Base-by-base conservation (phyloP, 176 grass and related monocot genomes). In the Hordeum vulgare region DNA sequence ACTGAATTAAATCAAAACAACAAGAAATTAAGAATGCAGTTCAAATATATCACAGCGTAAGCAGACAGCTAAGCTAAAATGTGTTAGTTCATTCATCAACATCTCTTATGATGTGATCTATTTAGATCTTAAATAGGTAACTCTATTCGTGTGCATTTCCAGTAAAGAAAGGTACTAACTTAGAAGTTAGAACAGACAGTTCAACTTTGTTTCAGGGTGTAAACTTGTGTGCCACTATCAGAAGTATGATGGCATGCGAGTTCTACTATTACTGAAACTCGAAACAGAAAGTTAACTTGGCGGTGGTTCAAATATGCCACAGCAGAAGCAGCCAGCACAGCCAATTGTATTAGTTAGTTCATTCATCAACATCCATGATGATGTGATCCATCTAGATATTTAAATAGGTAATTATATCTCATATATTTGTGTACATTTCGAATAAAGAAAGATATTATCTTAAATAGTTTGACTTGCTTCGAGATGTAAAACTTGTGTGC, bases 31-130 rank as follows among this genome's bases (percentile, higher is more conserved):
- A 45, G 9, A 49, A 6, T 47, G 36, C 37, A 61, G 12, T 47
- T 4, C 44, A 77, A 59, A 87, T 36, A 87, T 77, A 25, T 21
- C 21, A 63, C 65, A 88, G 12, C 20, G 75, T 61, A 75, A 66
- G 47, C 29, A 62, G 31, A 20, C 60, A 37, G n/a, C 67, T 70
- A 39, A 85, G 10, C 10, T 39, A 80, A 66, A 74, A 44, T 80
- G 27, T 47, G 61, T 23, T 34, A 1, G 36, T 66, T 65, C 7
- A 42, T 66, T 74, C 76, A 67, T 49, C 9, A 76, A 27, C 10
- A 26, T 40, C 14, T 36, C 28, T 82, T 58, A 27, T 66, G 40
- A 75, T 31, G 29, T 69, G 61, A 81, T 61, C 62, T 51, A 61
- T 76, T 75, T 35, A 12, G 35, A 29, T 23, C 23, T 86, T 75